Base-by-base conservation (phyloP, 1,284 basidiomycete genomes). In the Fereydounia khargensis region DNA sequence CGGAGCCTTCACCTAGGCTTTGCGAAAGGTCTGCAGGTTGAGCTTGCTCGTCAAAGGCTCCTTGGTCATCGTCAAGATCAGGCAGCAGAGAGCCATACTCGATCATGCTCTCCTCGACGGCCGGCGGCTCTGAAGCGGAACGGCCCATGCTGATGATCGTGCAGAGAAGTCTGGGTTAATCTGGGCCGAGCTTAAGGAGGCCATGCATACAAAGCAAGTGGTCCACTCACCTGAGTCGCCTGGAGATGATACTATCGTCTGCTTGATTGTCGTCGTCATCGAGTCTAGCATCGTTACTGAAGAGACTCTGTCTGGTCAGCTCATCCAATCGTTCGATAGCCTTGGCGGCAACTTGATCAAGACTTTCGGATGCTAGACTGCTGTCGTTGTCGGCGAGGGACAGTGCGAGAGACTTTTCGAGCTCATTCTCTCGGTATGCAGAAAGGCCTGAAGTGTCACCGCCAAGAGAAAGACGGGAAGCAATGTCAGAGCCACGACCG, bases 251-350 rank as follows among this genome's bases (percentile, higher is more conserved):
- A n/a, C n/a, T n/a, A n/a, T 39, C 38, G 5, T 24, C 39, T 7
- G 32, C 47, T 1, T 44, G 32, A 0, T 37, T 47, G 4, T 50
- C 46, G 0, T 51, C 41, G 1, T 49, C 44, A 7, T 44, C 48
- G 11, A 9, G 19, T 8, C 33, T 17, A 16, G 49, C 49, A 16
- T 62, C 53, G 23, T 57, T 45, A 14, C 42, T 42, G 34, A 62
- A 62, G 34, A 62, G 52, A 28, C 48, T 61, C 18, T 42, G 42
- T 5, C 58, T 22, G 2, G 52, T 61, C n/a, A 61, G 30, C 31
- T 61, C 58, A 27, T 61, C 58, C 18, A 61, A 42, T 27, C 52
- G 41, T 3, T 42, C 38, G 22, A 61, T 56, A 4, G 58, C 58
- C 1, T 35, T 24, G 4, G 44, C 52, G 2, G 35, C 51, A 2